Evolutionary conservation across 768 basidiomycete species (phyloP).

Genomic region (Erythrobasidium yunnanense): DNA sequence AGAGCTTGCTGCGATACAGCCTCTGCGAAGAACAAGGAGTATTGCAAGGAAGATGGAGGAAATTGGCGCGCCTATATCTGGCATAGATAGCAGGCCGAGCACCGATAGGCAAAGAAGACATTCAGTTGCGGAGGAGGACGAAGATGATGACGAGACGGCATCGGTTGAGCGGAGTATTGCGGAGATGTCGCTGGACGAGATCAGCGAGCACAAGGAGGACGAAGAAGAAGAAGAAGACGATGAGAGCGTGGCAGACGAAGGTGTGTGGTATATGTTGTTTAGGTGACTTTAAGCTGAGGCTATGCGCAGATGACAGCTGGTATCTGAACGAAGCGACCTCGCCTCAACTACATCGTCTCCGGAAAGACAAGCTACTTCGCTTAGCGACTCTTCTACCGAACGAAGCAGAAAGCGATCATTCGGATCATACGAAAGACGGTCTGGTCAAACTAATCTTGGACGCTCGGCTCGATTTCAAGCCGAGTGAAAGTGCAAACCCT

Average conservation of each 20-base stretch:
- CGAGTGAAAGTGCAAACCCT: background rate
- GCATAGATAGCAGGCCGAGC: background rate
- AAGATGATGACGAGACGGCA: constrained; percentile 10
- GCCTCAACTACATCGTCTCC: constrained; percentile 14
- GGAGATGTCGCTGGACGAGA: constrained; percentile 23
- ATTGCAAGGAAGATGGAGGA: constrained; percentile 18
- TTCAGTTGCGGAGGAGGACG: background rate
- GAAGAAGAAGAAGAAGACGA: constrained; percentile 9
- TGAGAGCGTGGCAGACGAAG: background rate
- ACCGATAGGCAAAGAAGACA: constrained; percentile 1
- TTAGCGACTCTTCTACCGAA: background rate
- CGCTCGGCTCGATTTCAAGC: background rate
- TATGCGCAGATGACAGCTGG: background rate
- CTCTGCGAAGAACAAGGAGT: constrained; percentile 8
- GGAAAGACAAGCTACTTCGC: constrained; percentile 20
- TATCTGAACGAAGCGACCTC: background rate
- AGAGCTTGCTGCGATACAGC: background rate
- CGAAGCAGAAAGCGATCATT: constrained; percentile 2
- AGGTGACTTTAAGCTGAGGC: background rate
- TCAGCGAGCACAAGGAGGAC: constrained; percentile 4
- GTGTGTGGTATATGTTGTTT: background rate
- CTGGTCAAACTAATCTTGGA: constrained; percentile 22
- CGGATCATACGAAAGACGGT: constrained; percentile 18
- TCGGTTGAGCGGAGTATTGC: constrained; percentile 21
- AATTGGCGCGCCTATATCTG: constrained; percentile 11